Percentiles rank a stretch among this genome's conserved stretches.
Evolutionary conservation across 768 basidiomycete genomes (phyloP).

Genomic region (Symmetrospora coprosmae): DNA sequence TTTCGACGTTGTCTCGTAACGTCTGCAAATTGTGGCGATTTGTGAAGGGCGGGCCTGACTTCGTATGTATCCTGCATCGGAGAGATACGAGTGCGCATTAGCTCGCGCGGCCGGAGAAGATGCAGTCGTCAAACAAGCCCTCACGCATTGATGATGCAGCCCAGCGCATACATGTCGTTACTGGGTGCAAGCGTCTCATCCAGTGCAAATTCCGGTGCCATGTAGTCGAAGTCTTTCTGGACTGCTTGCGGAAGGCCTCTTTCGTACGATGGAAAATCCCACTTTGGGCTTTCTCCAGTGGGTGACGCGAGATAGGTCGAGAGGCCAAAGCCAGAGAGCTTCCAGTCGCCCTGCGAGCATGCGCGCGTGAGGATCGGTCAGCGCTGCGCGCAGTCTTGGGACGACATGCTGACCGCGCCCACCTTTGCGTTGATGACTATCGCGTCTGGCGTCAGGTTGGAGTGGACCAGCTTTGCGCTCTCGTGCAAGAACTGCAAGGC

Average conservation of each 20-base stretch:
- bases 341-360: conserved; percentile 99
- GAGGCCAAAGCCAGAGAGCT: conserved; percentile 74
- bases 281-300: conserved; percentile 60
- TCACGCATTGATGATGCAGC: conserved; percentile 66
- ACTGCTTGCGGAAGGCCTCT: conserved; percentile 60
- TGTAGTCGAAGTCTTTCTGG: conserved; percentile 87
- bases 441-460: conserved; percentile 73
- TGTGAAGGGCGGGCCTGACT: conserved; percentile 70
- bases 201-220: conserved; percentile 91
- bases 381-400: neutral
- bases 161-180: conserved; percentile 86
- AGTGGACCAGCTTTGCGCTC: conserved; percentile 80
- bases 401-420: neutral
- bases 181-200: conserved; percentile 74
- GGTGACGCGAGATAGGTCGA: conserved; percentile 57
- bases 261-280: conserved; percentile 85
- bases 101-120: too few relatives aligned
- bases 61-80: conserved; percentile 46
- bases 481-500: conserved; percentile 61
- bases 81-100: neutral
- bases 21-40: conserved; percentile 46
- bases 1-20: conserved; percentile 37
- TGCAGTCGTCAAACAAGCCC: conserved; percentile 36
- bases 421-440: conserved; percentile 81
- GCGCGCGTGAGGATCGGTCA: neutral